Percentiles rank a stretch among this genome's conserved stretches.
Evolutionary conservation across 129 eudicot genomes (phyloP).

Genomic region (Mikania micrantha): DNA sequence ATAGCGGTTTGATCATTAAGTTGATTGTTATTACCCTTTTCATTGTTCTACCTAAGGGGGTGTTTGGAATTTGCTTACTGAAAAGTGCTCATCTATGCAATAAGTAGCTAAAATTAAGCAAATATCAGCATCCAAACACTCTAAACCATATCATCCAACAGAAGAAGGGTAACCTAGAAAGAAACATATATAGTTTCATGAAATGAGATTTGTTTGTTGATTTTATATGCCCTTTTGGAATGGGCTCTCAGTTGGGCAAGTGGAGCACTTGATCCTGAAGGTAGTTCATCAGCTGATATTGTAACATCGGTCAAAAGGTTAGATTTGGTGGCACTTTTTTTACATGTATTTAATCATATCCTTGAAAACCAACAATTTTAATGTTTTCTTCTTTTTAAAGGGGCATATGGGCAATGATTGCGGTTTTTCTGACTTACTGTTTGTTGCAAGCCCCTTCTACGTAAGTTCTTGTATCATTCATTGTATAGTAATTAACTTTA

Average conservation of each 20-base stretch:
- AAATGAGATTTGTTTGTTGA: background rate
- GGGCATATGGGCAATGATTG: conserved; percentile 99
- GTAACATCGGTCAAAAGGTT: conserved; percentile 84
- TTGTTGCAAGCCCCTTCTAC: conserved; percentile 99
- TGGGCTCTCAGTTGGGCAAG: conserved; percentile 79
- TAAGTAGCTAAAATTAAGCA: no score
- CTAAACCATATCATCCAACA: background rate
- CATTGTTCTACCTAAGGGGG: background rate
- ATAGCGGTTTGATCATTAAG: background rate
- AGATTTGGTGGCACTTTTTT: background rate
- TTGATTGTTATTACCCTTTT: background rate
- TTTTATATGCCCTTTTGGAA: conserved; percentile 5
- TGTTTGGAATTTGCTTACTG: background rate
- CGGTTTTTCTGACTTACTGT: conserved; percentile 81
- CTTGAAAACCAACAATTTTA: background rate
- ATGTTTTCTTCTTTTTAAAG: conserved; percentile 32
- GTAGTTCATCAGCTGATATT: conserved; percentile 43
- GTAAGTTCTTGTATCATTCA: conserved; percentile 39
- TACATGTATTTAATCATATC: background rate
- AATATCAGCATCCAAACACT: background rate
- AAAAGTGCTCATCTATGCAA: no score
- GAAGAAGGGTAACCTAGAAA: background rate
- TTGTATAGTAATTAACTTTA: background rate
- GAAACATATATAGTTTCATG: background rate
- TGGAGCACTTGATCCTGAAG: conserved; percentile 84